A percentile compares a stretch with the other conserved stretches of the same genome.
Conservation (phyloP, 1,139 yeast genomes). For the Blastobotrys raffinosifermentans region DNA sequence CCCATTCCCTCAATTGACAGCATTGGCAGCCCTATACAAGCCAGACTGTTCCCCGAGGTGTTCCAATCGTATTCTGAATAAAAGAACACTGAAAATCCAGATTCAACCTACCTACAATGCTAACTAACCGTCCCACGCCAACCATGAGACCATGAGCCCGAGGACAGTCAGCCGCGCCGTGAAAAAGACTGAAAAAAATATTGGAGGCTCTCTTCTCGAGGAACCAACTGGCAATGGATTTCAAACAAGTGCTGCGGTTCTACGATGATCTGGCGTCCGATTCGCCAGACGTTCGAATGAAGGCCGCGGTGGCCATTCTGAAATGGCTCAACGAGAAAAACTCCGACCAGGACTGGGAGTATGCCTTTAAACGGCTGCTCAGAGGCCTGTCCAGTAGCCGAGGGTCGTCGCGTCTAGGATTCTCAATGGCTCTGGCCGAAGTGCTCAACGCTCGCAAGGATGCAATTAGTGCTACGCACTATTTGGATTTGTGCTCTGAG, state of each 20-base stretch:
- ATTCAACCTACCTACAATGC: too few species aligned
- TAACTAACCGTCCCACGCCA: too few species aligned
- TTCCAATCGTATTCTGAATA: too few species aligned
- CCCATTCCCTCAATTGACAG: too few species aligned
- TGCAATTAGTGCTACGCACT: conserved; percentile 36
- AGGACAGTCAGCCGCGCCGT: too few species aligned
- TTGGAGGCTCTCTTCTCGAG: too few species aligned
- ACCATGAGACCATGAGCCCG: too few species aligned
- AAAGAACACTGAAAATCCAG: too few species aligned
- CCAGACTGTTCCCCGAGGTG: too few species aligned
- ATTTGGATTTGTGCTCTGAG: conserved; percentile 41
- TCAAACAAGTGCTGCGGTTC: conserved; percentile 42
- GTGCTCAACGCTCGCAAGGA: conserved; percentile 44
- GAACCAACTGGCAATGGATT: background rate
- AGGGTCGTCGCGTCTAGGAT: conserved; percentile 82
- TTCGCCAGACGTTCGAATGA: conserved; percentile 61
- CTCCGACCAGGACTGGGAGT: conserved; percentile 62
- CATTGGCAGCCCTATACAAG: too few species aligned
- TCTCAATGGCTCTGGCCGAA: conserved; percentile 83
- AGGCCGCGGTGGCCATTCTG: conserved; percentile 64
- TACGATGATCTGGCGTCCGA: conserved; percentile 79
- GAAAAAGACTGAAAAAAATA: too few species aligned
- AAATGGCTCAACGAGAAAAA: conserved; percentile 45
- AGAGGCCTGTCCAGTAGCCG: conserved; percentile 78
- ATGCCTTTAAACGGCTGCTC: conserved; percentile 70